Conservation (phyloP, 768 basidiomycete genomes). For the Imleria badia region DNA sequence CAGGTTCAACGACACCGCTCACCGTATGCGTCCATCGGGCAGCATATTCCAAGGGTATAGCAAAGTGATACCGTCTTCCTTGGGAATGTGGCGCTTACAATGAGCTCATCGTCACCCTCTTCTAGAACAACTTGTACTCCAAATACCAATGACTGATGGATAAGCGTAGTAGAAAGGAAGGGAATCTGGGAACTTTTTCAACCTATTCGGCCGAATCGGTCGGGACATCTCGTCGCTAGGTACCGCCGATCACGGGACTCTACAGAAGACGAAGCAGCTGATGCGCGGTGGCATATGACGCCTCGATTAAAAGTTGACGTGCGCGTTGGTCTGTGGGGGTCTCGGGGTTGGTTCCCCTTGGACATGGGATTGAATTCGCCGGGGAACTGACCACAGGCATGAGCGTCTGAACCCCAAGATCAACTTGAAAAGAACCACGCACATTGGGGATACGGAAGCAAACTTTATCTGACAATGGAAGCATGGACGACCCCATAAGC, state of each 20-base stretch:
- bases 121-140: not conserved
- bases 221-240: conserved; percentile 14
- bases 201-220: conserved; percentile 13
- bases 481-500: not conserved
- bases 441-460: not conserved
- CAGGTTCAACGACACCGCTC: too few species aligned
- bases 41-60: too few species aligned
- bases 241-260: conserved; percentile 25
- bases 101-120: not conserved
- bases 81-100: not conserved
- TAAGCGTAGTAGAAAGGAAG: conserved; percentile 1
- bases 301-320: not conserved
- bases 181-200: not conserved
- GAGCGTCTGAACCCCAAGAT: not conserved
- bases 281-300: not conserved
- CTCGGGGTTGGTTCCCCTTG: too few species aligned
- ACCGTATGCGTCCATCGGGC: not conserved
- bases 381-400: not conserved
- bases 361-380: too few species aligned
- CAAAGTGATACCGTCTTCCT: not conserved
- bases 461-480: not conserved
- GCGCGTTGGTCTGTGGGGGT: too few species aligned
- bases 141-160: not conserved
- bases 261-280: conserved; percentile 4
- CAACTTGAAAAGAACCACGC: not conserved